phyloP scores from a whole-genome alignment of 2,329 filamentous ascomycete genomes.

The Phaeophleospora eucalypticola region DNA sequence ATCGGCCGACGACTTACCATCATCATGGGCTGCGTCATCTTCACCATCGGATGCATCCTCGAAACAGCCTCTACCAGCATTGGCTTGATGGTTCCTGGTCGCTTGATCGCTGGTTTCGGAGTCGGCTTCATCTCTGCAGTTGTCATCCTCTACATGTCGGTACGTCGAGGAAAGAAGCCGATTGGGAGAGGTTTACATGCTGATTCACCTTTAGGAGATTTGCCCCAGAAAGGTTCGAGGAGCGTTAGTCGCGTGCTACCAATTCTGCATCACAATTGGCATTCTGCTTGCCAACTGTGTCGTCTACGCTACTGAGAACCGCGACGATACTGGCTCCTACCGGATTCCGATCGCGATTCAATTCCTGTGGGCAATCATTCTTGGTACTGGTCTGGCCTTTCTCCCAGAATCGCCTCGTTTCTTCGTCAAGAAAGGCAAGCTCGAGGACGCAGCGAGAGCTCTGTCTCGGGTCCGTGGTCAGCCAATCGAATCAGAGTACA shows the following conservation, averaged over 20 bases:
- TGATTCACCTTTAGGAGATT: too few relatives aligned
- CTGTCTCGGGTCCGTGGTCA: slow-evolving; percentile 66
- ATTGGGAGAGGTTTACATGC: too few relatives aligned
- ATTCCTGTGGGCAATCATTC: slow-evolving; percentile 35
- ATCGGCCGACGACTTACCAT: slow-evolving; percentile 68
- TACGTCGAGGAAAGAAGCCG: too few relatives aligned
- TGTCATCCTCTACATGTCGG: slow-evolving; percentile 55
- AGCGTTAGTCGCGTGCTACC: slow-evolving; percentile 57
- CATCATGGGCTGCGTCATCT: slow-evolving; percentile 58
- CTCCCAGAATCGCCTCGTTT: slow-evolving; percentile 34
- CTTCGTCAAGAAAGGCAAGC: slow-evolving; percentile 33
- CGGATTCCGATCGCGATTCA: slow-evolving; percentile 36
- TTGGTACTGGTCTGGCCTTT: slow-evolving; percentile 31
- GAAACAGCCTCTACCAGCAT: slow-evolving; percentile 63
- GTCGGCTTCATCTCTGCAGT: slow-evolving; percentile 43
- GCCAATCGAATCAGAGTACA: slow-evolving; percentile 57
- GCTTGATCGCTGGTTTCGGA: slow-evolving; percentile 53
- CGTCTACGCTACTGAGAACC: slow-evolving; percentile 58
- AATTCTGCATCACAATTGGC: slow-evolving; percentile 53
- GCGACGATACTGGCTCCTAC: slow-evolving; percentile 33
- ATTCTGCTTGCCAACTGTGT: slow-evolving; percentile 63
- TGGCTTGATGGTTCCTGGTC: slow-evolving; percentile 51
- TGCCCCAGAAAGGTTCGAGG: slow-evolving; percentile 41
- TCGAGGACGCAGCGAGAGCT: slow-evolving; percentile 24
- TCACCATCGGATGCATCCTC: slow-evolving; percentile 67